phyloP scores from a whole-genome alignment of 768 basidiomycete species.

The Aureoboletus auriporus region DNA sequence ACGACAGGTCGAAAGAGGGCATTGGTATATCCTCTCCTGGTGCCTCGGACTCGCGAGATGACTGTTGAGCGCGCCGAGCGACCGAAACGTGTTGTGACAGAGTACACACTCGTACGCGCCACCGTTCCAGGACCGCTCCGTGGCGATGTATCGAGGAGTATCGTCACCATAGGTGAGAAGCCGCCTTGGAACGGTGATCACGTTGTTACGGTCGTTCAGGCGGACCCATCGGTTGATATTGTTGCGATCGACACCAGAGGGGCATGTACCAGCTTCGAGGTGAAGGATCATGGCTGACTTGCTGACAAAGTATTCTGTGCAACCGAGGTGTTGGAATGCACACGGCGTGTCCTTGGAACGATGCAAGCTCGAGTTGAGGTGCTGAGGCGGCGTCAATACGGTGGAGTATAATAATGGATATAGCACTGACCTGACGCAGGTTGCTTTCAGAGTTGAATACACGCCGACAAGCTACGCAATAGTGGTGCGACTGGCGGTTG shows the following conservation, averaged over 20 bases:
- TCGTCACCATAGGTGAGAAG: constrained; percentile 36
- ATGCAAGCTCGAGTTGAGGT: constrained; percentile 54
- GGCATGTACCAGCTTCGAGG: constrained; percentile 57
- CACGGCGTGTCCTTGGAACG: constrained; percentile 34
- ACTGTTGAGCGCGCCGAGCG: constrained; percentile 48
- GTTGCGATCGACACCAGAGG: constrained; percentile 43
- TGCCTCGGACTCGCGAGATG: constrained; percentile 65
- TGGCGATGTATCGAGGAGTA: constrained; percentile 22
- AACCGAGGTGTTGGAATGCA: constrained; percentile 35
- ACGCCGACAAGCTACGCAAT: constrained; percentile 43
- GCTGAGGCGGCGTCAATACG: constrained; percentile 22
- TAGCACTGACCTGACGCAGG: constrained; percentile 14
- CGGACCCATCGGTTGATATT: constrained; percentile 36
- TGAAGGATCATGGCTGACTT: constrained; percentile 56
- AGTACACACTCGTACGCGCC: constrained; percentile 58
- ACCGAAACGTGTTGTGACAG: constrained; percentile 43
- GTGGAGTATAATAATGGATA: not conserved
- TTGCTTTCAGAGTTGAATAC: constrained; percentile 35
- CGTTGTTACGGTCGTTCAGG: constrained; percentile 39
- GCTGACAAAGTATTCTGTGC: constrained; percentile 46
- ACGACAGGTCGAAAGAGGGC: constrained; percentile 46
- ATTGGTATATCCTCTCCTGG: constrained; percentile 48
- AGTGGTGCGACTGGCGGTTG: constrained; percentile 39
- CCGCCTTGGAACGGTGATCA: constrained; percentile 55
- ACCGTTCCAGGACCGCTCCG: constrained; percentile 40